phyloP scores from a whole-genome alignment of 176 grass and related monocot species.

The Oryza longistaminata region DNA sequence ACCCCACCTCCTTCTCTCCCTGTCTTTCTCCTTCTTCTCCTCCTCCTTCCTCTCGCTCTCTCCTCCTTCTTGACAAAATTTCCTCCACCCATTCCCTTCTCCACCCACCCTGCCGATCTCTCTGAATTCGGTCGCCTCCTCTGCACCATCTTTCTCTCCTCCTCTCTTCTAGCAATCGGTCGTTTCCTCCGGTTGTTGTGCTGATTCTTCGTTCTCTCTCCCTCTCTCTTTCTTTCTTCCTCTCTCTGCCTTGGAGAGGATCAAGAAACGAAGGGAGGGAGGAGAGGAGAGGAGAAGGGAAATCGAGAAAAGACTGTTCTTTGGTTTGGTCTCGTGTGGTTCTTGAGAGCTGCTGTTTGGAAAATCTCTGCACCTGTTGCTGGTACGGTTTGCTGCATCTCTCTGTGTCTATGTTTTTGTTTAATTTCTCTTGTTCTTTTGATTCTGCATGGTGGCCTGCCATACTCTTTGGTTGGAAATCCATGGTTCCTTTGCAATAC shows the following conservation, averaged over 20 bases:
- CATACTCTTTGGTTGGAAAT: neutral
- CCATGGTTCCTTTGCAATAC: neutral
- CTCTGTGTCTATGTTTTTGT: neutral
- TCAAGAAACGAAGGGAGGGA: conserved; percentile 16
- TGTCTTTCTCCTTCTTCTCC: conserved; percentile 22
- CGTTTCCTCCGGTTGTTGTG: conserved; percentile 30
- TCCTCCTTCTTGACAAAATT: conserved; percentile 38
- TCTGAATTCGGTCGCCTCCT: conserved; percentile 33
- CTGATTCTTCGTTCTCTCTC: conserved; percentile 10
- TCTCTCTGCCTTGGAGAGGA: conserved; percentile 26
- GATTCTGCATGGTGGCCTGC: conserved; percentile 4
- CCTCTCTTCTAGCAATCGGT: neutral
- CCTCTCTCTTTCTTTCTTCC: neutral
- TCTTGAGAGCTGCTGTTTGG: conserved; percentile 11
- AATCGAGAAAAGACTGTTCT: neutral
- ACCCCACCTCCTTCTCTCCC: neutral
- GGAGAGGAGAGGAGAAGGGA: neutral
- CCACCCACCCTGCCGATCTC: conserved; percentile 44
- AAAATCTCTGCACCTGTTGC: neutral
- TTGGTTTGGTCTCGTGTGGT: conserved; percentile 18
- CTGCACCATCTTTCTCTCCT: conserved; percentile 8
- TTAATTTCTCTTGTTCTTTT: conserved; percentile 11
- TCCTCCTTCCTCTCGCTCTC: neutral
- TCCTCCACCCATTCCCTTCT: conserved; percentile 57
- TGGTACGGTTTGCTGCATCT: conserved; percentile 36